A percentile compares a stretch with the other conserved stretches of the same genome.
Evolutionary conservation across 2,329 filamentous ascomycete genomes (phyloP).

Genomic region (Dothiorella sarmentorum): DNA sequence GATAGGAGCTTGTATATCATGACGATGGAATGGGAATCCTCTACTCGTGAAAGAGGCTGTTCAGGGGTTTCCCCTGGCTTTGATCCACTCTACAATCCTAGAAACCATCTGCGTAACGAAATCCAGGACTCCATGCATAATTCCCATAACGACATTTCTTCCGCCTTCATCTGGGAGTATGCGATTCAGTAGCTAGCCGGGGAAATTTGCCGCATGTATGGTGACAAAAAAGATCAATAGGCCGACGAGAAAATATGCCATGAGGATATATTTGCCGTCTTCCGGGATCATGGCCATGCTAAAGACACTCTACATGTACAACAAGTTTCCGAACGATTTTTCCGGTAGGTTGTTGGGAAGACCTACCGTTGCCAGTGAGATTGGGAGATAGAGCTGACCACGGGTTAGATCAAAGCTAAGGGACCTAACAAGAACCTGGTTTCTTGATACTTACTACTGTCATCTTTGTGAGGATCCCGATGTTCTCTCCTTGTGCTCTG

Average conservation of each 20-base stretch:
- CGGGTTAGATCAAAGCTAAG: background rate
- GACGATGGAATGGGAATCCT: too few relatives aligned
- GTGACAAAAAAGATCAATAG: background rate
- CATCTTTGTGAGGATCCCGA: conserved; percentile 15
- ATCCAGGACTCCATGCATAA: too few relatives aligned
- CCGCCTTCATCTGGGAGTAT: background rate
- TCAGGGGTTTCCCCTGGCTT: too few relatives aligned
- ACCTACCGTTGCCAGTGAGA: background rate
- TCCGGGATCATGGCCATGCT: background rate
- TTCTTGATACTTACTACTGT: conserved; percentile 8
- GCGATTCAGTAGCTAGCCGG: background rate
- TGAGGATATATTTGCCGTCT: background rate
- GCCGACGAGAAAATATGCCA: background rate
- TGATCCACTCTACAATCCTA: too few relatives aligned
- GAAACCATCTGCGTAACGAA: too few relatives aligned
- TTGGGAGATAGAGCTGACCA: background rate
- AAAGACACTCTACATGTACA: background rate
- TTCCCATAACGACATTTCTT: background rate
- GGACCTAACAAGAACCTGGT: too few relatives aligned
- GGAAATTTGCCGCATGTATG: background rate
- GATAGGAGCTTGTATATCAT: too few relatives aligned
- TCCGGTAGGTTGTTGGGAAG: background rate
- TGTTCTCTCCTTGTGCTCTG: conserved; percentile 1
- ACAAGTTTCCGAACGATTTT: too few relatives aligned
- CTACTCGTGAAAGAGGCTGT: too few relatives aligned